A percentile compares a stretch with the other conserved stretches of the same genome.
Conservation (phyloP, 129 eudicot species). For the Lonicera japonica region DNA sequence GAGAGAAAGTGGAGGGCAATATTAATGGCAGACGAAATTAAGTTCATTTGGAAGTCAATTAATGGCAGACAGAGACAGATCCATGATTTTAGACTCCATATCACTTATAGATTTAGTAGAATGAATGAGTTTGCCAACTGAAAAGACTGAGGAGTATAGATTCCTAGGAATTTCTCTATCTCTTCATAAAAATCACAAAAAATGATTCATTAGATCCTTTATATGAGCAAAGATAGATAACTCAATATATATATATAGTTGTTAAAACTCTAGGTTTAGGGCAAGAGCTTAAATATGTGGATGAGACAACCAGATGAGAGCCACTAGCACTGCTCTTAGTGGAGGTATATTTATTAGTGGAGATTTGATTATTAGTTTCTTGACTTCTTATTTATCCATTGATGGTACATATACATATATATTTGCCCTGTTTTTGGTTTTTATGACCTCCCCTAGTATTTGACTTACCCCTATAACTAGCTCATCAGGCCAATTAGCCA, state of each 20-base stretch:
- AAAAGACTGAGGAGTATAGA: constrained; percentile 6
- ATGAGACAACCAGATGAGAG: too few relatives aligned
- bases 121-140: not conserved
- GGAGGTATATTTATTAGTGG: not conserved
- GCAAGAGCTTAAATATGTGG: not conserved
- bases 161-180: constrained; percentile 1
- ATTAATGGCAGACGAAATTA: too few relatives aligned
- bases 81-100: not conserved
- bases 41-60: not conserved
- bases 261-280: not conserved
- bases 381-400: not conserved
- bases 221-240: not conserved
- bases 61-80: constrained; percentile 1
- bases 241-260: too few relatives aligned
- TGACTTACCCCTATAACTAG: too few relatives aligned
- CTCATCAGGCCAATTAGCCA: too few relatives aligned
- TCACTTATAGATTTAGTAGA: not conserved
- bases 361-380: not conserved
- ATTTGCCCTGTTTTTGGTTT: not conserved
- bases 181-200: not conserved
- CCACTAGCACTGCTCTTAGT: not conserved
- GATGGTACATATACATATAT: too few relatives aligned
- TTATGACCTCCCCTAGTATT: not conserved
- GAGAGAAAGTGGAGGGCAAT: too few relatives aligned
- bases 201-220: not conserved